phyloP scores from a whole-genome alignment of 2,329 filamentous ascomycete species.

The Scedosporium minutisporum region DNA sequence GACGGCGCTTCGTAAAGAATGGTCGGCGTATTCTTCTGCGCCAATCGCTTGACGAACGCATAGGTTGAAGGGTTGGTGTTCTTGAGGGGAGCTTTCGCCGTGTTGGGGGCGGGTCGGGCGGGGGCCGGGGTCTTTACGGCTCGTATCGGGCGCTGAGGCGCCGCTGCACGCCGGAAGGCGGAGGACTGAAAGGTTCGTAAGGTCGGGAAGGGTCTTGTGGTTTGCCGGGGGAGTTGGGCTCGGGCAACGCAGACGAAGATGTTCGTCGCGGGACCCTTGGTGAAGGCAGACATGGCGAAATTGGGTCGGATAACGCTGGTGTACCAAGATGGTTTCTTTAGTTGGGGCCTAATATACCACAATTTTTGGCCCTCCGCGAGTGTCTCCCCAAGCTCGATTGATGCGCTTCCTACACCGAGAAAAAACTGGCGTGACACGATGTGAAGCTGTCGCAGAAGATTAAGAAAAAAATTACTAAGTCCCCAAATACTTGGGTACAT shows the following conservation, averaged over 20 bases:
- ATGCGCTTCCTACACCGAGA: background rate
- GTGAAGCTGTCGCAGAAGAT: background rate
- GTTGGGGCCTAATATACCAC: background rate
- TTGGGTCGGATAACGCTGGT: background rate
- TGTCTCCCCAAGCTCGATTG: background rate
- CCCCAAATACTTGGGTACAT: background rate
- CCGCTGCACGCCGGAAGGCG: conserved; percentile 3
- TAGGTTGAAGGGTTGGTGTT: conserved; percentile 16
- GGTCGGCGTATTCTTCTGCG: conserved; percentile 44
- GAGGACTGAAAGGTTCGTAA: conserved; percentile 8
- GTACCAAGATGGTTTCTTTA: background rate
- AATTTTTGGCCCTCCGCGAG: background rate
- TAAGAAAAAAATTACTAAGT: background rate
- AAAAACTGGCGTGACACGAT: background rate
- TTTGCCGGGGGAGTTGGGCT: conserved; percentile 7
- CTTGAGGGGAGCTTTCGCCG: conserved; percentile 8
- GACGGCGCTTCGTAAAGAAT: conserved; percentile 56
- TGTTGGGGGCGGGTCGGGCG: conserved; percentile 1
- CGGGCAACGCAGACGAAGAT: conserved; percentile 3
- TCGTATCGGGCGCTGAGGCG: background rate
- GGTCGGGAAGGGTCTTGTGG: background rate
- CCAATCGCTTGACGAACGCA: conserved; percentile 45
- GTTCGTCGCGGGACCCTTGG: background rate
- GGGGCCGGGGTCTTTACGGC: background rate
- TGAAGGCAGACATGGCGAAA: conserved; percentile 4